Conservation (phyloP, 768 basidiomycete species). For the Termitomyces sp. region DNA sequence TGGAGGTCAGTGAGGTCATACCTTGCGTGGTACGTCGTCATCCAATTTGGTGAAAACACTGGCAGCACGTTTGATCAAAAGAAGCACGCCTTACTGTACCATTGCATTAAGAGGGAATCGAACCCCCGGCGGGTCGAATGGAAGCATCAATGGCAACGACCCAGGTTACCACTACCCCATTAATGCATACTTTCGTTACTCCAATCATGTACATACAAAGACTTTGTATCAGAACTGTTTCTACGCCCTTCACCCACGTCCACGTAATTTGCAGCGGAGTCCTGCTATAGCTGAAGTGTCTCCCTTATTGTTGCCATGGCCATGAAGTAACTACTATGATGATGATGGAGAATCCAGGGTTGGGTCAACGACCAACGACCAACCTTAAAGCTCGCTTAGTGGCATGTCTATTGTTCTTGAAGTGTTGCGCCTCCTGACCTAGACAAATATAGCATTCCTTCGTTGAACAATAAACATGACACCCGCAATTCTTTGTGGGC, state of each 20-base stretch:
- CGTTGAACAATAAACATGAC: not conserved
- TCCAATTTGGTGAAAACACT: no score
- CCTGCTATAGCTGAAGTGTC: conserved; percentile 47
- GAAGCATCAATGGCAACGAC: conserved; percentile 49
- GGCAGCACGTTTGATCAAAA: no score
- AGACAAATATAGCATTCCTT: not conserved
- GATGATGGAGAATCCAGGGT: not conserved
- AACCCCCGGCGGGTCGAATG: conserved; percentile 80
- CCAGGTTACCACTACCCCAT: conserved; percentile 66
- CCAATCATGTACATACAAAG: no score
- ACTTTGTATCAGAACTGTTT: no score
- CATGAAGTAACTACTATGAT: not conserved
- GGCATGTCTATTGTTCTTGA: not conserved
- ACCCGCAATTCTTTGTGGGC: not conserved
- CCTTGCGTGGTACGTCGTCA: no score
- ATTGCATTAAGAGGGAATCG: conserved; percentile 82
- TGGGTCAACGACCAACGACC: not conserved
- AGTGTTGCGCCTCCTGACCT: not conserved
- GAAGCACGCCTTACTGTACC: no score
- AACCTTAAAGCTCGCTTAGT: not conserved
- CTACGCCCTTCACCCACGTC: no score
- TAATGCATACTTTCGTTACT: conserved; percentile 29
- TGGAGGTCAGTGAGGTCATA: no score
- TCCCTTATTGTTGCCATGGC: conserved; percentile 21
- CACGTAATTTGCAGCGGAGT: conserved; percentile 48